Conservation (phyloP, 2,329 filamentous ascomycete species). For the Alternaria alternata region DNA sequence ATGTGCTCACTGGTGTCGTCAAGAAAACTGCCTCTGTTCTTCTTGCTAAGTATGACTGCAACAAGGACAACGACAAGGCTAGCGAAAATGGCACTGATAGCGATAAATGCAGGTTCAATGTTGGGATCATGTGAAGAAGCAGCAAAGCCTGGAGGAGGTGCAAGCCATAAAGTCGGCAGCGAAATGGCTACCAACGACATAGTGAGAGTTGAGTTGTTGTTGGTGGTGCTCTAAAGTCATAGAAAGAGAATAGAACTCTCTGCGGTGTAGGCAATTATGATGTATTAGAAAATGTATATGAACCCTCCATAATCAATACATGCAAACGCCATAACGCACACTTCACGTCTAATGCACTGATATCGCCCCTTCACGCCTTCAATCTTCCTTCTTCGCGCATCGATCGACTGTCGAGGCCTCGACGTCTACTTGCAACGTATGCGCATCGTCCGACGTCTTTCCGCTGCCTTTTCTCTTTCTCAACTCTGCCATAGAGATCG, state of each 20-base stretch:
- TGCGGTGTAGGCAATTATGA: background rate
- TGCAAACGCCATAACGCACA: background rate
- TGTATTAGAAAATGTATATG: background rate
- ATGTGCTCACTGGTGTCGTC: background rate
- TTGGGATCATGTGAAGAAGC: background rate
- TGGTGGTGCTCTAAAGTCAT: background rate
- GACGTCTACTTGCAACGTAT: conserved; percentile 18
- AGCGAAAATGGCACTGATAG: conserved; percentile 11
- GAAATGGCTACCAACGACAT: background rate
- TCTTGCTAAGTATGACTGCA: background rate
- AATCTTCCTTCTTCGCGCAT: conserved; percentile 2
- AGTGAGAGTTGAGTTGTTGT: background rate
- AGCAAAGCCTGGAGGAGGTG: conserved; percentile 6
- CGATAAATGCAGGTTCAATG: conserved; percentile 8
- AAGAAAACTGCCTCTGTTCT: background rate
- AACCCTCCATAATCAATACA: background rate
- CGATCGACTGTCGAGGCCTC: conserved; percentile 20
- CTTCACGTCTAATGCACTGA: background rate
- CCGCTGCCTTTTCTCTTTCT: conserved; percentile 12
- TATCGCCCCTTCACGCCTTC: conserved; percentile 5
- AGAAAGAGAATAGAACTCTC: background rate
- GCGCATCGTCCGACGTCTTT: conserved; percentile 6
- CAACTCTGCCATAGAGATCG: conserved; percentile 45
- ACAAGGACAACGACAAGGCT: conserved; percentile 9
- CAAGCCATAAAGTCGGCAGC: conserved; percentile 10